Evolutionary conservation across 441 rosid species (phyloP).

Genomic region (Euphorbia schlechtendalii): DNA sequence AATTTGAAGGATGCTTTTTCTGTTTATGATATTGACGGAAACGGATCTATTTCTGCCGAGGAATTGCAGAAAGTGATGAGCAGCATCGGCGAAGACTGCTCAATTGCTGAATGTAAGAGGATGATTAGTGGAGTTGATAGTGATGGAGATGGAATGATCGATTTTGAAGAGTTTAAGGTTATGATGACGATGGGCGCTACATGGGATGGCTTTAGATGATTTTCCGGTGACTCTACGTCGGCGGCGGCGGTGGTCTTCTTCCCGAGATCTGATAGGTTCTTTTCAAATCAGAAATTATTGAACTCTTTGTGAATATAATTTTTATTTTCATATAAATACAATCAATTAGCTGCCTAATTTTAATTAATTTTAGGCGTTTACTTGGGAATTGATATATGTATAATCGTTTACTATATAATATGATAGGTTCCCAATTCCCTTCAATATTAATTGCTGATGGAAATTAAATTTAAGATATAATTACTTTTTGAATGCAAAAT

Average conservation of each 20-base stretch:
- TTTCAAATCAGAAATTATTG: neutral
- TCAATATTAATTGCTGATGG: too few relatives aligned
- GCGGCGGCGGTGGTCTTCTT: neutral
- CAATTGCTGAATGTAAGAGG: constrained; percentile 64
- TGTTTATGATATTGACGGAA: constrained; percentile 76
- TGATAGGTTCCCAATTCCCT: too few relatives aligned
- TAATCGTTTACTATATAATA: too few relatives aligned
- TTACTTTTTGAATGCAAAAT: too few relatives aligned
- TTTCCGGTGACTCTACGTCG: neutral
- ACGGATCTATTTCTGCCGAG: constrained; percentile 80
- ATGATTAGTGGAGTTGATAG: constrained; percentile 91
- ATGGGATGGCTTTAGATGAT: constrained; percentile 12
- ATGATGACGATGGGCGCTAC: constrained; percentile 58
- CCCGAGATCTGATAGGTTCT: constrained; percentile 7
- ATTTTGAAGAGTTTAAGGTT: constrained; percentile 85
- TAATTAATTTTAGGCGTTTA: too few relatives aligned
- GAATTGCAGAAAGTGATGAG: constrained; percentile 63
- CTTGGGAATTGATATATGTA: too few relatives aligned
- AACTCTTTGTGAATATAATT: neutral
- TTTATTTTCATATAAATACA: too few relatives aligned
- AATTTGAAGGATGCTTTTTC: constrained; percentile 75
- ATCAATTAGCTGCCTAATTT: too few relatives aligned
- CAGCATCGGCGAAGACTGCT: constrained; percentile 64
- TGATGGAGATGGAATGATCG: constrained; percentile 77
- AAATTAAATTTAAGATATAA: too few relatives aligned